Evolutionary conservation across 257 asterid genomes (phyloP), one percentile per base, ranked within the genome.

Genomic region (Cruciata laevipes): DNA sequence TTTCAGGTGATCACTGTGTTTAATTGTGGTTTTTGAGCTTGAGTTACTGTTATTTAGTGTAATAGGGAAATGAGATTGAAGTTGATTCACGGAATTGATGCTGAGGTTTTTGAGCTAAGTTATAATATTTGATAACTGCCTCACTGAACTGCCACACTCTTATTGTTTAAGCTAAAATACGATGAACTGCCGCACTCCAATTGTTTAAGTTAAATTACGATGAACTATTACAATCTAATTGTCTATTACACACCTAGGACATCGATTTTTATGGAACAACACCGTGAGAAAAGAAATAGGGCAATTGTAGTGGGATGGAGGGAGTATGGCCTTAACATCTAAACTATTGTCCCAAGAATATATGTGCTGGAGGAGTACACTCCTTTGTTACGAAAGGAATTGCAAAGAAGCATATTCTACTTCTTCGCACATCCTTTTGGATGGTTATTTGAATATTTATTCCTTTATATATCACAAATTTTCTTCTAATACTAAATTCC

Each of bases 1-100:
- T 67, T 93, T 93, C 72, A 93, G 99, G 99, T 89, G 81, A 65
- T 23, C 31, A 5, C 12, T 17, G 25, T 69, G 52, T 13, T 33
- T 3, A 14, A 47, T 47, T 47, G 4, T 12, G 49, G 0, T 16
- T 27, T 44, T n/a, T 64, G 10, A 32, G 24, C 37, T 25, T 6
- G 13, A 30, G 25, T 1, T 47, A 47, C 7, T 16, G 53, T 13
- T 1, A 13, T 40, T 17, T 63, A 23, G 6, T 16, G n/a, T 38
- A 37, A 42, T 24, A 13, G 32, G 57, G 37, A 65, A 65, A 65
- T 20, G 11, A 21, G 30, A 27, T 27, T 27, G 30, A 2, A 3
- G 18, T 11, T 63, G 20, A 38, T n/a, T 11, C 20, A 38, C 18
- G 21, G 33, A 38, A 40, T 11, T 40, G 13, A 49, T 63, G 12